Base-by-base conservation (phyloP, 2,329 filamentous ascomycete species). In the Nemania diffusa region DNA sequence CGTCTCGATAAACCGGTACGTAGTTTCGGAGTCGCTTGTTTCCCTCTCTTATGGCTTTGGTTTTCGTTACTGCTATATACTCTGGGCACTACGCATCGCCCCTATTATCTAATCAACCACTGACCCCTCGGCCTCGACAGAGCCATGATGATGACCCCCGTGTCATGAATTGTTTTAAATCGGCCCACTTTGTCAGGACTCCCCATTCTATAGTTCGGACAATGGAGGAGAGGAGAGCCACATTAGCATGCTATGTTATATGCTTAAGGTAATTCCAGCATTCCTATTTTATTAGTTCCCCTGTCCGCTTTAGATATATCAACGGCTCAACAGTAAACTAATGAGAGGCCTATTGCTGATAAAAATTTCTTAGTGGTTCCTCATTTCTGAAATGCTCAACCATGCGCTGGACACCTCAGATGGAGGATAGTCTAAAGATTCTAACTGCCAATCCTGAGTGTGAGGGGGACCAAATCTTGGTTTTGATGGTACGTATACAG, bases 331-430 rank as follows among this genome's bases (percentile, higher is more conserved):
- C 6, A 2, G 20, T 34, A 40, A 22, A 42, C 32, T 17, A 44
- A 1, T 24, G 6, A 24, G 5, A 44, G 24, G 2, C 13, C n/a
- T 8, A 40, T 24, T 24, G 37, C 52, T 69, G 20, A 69, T 34
- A 0, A 29, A 22, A 26, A 48, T 58, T 20, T 53, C 1, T 44
- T 6, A 77, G 75, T 26, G 71, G 70, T 8, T 74, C 72, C 7
- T 68, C 69, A 13, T 74, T 77, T 46, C 48, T 77, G 29, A 70
- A 67, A 55, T 71, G 67, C n/a, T 68, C 75, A 27, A 65, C 70
- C 5, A 74, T 90, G 56, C 80, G 79, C 2, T 91, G 88, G 88
- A 88, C 84, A 0, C 71, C 83, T 1, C 83, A 88, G 58, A 84
- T 90, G 80, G 87, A 89, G 32, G 86, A 89, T 40, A 86, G 83